Conservation (phyloP, 2,329 filamentous ascomycete species). For the Diaporthe sp. region DNA sequence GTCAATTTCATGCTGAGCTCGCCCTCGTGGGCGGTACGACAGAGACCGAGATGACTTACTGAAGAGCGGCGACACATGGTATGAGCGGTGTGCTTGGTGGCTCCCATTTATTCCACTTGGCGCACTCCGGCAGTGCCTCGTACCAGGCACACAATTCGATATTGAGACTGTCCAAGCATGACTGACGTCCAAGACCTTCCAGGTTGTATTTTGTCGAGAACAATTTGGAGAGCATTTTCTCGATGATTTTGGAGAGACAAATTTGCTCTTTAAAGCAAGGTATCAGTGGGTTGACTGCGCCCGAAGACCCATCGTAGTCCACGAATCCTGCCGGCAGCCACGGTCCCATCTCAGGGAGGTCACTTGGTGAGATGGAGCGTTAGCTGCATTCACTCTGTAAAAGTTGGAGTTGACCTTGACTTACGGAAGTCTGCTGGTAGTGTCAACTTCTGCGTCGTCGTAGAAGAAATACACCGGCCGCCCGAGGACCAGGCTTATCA, state of each 20-base stretch:
- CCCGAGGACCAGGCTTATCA: slow-evolving; percentile 41
- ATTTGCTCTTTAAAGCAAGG: slow-evolving; percentile 26
- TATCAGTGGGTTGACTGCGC: slow-evolving; percentile 22
- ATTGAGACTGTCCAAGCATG: slow-evolving; percentile 43
- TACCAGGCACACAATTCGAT: slow-evolving; percentile 45
- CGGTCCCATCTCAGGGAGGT: slow-evolving; percentile 44
- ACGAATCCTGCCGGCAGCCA: slow-evolving; percentile 47
- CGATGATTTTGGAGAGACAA: slow-evolving; percentile 1
- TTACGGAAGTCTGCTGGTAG: slow-evolving; percentile 36
- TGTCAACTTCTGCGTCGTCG: slow-evolving; percentile 39
- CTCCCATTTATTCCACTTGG: slow-evolving; percentile 45
- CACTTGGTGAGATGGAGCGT: slow-evolving; percentile 20
- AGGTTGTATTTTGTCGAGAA: not conserved
- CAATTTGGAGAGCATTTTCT: not conserved
- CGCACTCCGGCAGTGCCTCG: slow-evolving; percentile 41
- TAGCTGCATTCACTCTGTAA: not conserved
- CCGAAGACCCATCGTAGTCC: slow-evolving; percentile 6
- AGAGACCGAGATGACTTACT: slow-evolving; percentile 37
- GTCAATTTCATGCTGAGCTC: not conserved
- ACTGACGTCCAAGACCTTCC: slow-evolving; percentile 26
- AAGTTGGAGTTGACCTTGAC: too few relatives aligned
- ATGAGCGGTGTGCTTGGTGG: slow-evolving; percentile 40
- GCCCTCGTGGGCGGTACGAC: too few relatives aligned
- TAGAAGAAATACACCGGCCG: slow-evolving; percentile 35
- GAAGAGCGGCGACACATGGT: slow-evolving; percentile 43